These are phyloP conservation scores for Artemisia tridentata DNA, from an alignment of 129 eudicot species.

Conservation along the genomic window DNA sequence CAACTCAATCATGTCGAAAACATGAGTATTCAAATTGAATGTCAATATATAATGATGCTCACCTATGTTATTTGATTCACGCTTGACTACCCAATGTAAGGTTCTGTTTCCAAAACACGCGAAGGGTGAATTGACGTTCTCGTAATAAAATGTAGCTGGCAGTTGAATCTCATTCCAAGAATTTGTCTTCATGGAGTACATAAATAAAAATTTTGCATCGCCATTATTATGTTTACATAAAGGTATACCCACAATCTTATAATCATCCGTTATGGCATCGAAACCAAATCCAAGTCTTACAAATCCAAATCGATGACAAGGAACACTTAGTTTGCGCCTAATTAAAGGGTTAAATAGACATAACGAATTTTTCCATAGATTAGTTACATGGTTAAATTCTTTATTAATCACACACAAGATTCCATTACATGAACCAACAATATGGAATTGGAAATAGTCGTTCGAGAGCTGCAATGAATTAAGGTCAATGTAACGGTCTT, in stretches of 20 bases:
- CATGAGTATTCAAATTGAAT: neutral
- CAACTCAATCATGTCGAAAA: neutral
- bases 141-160: neutral
- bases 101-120: neutral
- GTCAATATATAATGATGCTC: neutral
- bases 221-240: neutral
- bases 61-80: neutral
- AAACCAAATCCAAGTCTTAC: neutral
- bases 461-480: neutral
- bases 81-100: neutral
- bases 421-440: conserved; percentile 5
- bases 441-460: neutral
- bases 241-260: conserved; percentile 1
- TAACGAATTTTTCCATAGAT: neutral
- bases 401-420: neutral
- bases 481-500: neutral
- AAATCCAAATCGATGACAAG: neutral
- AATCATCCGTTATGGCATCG: neutral
- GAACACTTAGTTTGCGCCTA: conserved; percentile 1
- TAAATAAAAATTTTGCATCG: neutral
- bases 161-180: neutral
- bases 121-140: neutral
- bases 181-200: neutral
- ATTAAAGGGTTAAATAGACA: conserved; percentile 1
- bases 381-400: neutral